Conservation (phyloP, 352 stramenopile genomes). For the Phytopythium oedochilum region DNA sequence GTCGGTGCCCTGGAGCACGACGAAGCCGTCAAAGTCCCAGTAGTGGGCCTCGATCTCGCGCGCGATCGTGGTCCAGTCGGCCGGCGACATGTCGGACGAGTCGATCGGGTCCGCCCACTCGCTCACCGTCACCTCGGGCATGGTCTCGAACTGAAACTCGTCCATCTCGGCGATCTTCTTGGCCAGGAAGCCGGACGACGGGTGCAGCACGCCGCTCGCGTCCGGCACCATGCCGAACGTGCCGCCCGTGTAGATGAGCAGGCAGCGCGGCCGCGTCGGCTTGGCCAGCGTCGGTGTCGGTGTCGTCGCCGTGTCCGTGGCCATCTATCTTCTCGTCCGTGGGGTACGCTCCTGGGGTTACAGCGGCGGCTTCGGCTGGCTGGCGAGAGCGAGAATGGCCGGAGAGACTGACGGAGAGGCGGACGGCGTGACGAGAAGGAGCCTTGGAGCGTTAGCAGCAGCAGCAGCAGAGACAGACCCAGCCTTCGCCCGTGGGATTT, state of each 20-base stretch:
- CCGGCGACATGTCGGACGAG: conserved; percentile 82
- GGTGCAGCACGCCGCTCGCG: conserved; percentile 70
- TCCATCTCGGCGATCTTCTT: conserved; percentile 87
- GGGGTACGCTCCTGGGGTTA: no score
- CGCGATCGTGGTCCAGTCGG: conserved; percentile 92
- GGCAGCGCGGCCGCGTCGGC: conserved; percentile 51
- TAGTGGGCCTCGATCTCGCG: conserved; percentile 93
- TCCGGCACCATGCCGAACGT: conserved; percentile 91
- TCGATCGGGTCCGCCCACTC: conserved; percentile 88
- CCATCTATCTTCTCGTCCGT: no score
- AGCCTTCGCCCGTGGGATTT: not conserved
- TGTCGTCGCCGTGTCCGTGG: conserved; percentile 5
- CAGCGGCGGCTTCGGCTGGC: not conserved
- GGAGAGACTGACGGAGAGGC: not conserved
- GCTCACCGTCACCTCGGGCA: conserved; percentile 68
- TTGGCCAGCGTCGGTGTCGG: not conserved
- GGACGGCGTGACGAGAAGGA: not conserved
- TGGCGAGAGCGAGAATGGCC: not conserved
- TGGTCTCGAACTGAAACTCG: conserved; percentile 81
- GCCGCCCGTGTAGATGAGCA: conserved; percentile 90
- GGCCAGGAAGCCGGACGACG: conserved; percentile 82
- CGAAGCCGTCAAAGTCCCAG: conserved; percentile 96
- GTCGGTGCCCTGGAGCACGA: conserved; percentile 96
- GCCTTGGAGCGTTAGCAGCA: no score
- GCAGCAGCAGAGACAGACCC: conserved; percentile 4